Evolutionary conservation across 768 basidiomycete genomes (phyloP).

Genomic region (Leccinum subtestaceum): DNA sequence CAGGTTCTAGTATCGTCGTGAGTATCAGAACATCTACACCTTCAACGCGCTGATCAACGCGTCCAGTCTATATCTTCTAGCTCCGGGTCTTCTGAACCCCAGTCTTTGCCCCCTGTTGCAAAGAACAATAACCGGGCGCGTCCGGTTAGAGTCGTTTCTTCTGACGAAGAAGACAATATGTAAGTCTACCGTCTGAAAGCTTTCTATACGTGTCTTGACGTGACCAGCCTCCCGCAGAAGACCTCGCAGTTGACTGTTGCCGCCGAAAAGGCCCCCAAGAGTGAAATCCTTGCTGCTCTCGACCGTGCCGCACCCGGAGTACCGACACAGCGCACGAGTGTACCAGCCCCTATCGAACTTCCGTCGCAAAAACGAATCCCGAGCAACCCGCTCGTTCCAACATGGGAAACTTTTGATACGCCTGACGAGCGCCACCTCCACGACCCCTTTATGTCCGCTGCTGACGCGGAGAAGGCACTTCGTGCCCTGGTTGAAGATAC

Average conservation of each 20-base stretch:
- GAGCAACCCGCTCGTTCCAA: constrained; percentile 11
- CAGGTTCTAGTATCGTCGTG: constrained; percentile 20
- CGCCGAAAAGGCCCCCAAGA: constrained; percentile 5
- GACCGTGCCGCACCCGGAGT: constrained; percentile 20
- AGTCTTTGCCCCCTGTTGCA: constrained; percentile 12
- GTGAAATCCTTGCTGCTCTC: constrained; percentile 20
- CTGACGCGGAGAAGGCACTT: constrained; percentile 74
- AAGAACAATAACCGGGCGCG: constrained; percentile 10
- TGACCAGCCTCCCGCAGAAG: constrained; percentile 4
- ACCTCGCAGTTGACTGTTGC: not conserved
- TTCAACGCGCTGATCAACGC: not conserved
- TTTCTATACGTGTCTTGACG: constrained; percentile 3
- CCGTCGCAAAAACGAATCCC: constrained; percentile 20
- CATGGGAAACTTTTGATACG: constrained; percentile 32
- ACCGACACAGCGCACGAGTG: constrained; percentile 21
- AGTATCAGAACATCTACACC: constrained; percentile 2
- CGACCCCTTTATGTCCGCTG: constrained; percentile 38
- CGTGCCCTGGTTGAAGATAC: constrained; percentile 72
- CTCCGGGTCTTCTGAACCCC: constrained; percentile 20
- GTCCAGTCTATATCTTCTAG: constrained; percentile 16
- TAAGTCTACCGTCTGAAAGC: not conserved
- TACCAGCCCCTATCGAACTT: constrained; percentile 33
- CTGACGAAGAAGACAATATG: constrained; percentile 27
- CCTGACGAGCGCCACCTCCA: constrained; percentile 25
- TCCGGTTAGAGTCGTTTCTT: constrained; percentile 29